These are phyloP conservation scores for Globomyces pollinis-pini DNA, from an alignment of 192 early-diverging fungal genomes.

Conservation along the genomic window DNA sequence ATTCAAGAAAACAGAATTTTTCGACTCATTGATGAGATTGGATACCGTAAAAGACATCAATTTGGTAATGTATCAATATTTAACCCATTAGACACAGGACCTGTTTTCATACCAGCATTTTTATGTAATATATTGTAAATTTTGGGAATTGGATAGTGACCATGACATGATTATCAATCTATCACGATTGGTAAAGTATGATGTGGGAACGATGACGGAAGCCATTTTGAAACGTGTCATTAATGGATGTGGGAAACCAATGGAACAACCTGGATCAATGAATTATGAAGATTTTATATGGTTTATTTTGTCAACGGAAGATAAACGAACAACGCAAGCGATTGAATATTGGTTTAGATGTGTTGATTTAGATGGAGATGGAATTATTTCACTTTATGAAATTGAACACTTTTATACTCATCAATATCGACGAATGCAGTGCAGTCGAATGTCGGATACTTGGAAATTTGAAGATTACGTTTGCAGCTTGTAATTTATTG, in stretches of 20 bases:
- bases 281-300: constrained; percentile 78
- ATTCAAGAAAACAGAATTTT: constrained; percentile 60
- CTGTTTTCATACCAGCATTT: constrained; percentile 96
- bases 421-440: constrained; percentile 38
- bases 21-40: constrained; percentile 52
- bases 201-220: constrained; percentile 58
- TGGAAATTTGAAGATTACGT: constrained; percentile 53
- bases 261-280: constrained; percentile 31
- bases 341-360: constrained; percentile 89
- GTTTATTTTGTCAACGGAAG: constrained; percentile 77
- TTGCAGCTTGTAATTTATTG: constrained; percentile 42
- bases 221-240: constrained; percentile 68
- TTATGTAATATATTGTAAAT: constrained; percentile 96
- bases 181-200: constrained; percentile 65
- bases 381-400: constrained; percentile 76
- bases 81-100: constrained; percentile 67
- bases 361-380: constrained; percentile 87
- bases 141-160: constrained; percentile 89
- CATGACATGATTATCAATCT: constrained; percentile 73
- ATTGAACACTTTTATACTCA: constrained; percentile 79
- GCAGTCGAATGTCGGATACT: constrained; percentile 31
- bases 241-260: constrained; percentile 53
- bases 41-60: constrained; percentile 70
- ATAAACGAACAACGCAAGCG: constrained; percentile 57
- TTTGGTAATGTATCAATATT: constrained; percentile 26